Conservation (phyloP, 2,329 filamentous ascomycete species). For the Colletotrichum trifolii region DNA sequence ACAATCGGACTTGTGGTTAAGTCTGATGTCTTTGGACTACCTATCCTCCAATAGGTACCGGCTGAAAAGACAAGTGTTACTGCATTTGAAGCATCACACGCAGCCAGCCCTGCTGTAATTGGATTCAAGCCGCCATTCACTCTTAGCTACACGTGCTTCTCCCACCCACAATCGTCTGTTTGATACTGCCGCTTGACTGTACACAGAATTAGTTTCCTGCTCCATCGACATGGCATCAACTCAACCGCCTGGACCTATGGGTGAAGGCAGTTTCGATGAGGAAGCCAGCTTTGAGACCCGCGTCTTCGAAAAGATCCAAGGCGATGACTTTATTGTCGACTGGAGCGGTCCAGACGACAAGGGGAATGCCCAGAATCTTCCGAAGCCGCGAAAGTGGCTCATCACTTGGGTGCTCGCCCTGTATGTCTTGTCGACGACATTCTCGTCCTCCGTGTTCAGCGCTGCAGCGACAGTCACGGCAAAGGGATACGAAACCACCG, state of each 20-base stretch:
- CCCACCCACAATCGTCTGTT: fast-evolving
- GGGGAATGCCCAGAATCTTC: conserved; percentile 27
- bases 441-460: conserved; percentile 17
- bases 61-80: no score
- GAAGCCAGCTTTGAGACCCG: background rate
- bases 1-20: no score
- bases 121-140: background rate
- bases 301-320: conserved; percentile 11
- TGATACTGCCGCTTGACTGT: background rate
- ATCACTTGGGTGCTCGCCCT: background rate
- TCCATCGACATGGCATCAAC: background rate
- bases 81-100: background rate
- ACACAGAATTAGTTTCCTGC: fast-evolving
- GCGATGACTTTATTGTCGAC: conserved; percentile 15
- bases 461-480: conserved; percentile 44
- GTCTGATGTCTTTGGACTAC: no score
- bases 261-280: background rate
- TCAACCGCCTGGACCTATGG: background rate
- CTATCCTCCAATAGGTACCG: no score
- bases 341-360: conserved; percentile 12
- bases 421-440: conserved; percentile 11
- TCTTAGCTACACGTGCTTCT: fast-evolving
- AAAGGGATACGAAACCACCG: conserved; percentile 53
- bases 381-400: conserved; percentile 12
- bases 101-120: background rate